Percentiles rank a stretch among this genome's conserved stretches.
Evolutionary conservation across 225 moss, liverwort and hornwort species (phyloP).

Genomic region (Thuidium tamariscinum): DNA sequence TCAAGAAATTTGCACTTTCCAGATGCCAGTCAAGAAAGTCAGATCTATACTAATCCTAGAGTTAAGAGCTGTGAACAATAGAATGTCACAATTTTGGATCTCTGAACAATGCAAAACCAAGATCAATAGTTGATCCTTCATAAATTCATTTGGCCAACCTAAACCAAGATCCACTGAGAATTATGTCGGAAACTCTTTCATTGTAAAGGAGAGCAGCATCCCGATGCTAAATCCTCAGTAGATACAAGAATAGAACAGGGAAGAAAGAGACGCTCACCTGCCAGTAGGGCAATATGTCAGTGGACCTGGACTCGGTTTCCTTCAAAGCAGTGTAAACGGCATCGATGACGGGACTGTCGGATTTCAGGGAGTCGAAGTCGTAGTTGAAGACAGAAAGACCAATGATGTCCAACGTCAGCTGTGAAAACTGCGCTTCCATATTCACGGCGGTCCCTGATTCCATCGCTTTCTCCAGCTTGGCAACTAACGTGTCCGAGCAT

Average conservation of each 20-base stretch:
- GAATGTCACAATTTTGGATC: too few species aligned
- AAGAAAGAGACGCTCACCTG: constrained; percentile 28
- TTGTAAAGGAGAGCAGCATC: background rate
- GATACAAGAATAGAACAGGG: background rate
- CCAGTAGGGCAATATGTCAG: constrained; percentile 97
- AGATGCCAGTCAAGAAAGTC: background rate
- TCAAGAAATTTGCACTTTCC: background rate
- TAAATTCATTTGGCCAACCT: too few species aligned
- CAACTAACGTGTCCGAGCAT: constrained; percentile 72
- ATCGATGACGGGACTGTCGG: constrained; percentile 93
- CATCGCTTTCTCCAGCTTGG: constrained; percentile 45
- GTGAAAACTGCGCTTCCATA: constrained; percentile 94
- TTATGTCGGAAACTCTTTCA: background rate
- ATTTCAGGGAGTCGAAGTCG: constrained; percentile 74
- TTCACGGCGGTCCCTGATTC: constrained; percentile 57
- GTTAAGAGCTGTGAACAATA: background rate
- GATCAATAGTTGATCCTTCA: too few species aligned
- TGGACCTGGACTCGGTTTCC: constrained; percentile 91
- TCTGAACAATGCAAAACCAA: background rate
- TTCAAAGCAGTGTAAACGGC: constrained; percentile 96
- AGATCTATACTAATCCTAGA: background rate
- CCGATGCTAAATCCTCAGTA: background rate
- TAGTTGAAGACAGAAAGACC: constrained; percentile 96
- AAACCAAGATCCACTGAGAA: background rate
- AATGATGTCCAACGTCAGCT: constrained; percentile 85